These are phyloP conservation scores for Hypomyces rosellus DNA, from an alignment of 2,329 filamentous ascomycete genomes.

Conservation along the genomic window DNA sequence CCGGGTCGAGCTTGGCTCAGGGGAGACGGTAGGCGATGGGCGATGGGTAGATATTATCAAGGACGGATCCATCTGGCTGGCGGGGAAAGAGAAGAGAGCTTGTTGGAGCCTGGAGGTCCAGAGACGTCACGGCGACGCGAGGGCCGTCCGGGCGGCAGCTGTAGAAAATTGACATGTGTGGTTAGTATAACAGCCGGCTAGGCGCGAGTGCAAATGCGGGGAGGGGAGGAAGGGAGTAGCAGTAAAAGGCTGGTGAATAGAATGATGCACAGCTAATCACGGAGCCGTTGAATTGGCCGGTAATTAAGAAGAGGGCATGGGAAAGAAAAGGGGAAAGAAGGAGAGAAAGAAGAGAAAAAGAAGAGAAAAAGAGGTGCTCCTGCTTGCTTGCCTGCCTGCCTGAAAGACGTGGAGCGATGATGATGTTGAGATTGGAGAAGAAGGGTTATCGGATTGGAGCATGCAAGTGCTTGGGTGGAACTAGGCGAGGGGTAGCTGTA, in stretches of 20 bases:
- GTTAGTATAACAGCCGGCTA: constrained; percentile 17
- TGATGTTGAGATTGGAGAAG: constrained; percentile 17
- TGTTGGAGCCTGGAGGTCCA: constrained; percentile 39
- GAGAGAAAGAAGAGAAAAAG: constrained; percentile 2
- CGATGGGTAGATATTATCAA: constrained; percentile 42
- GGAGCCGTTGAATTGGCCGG: neutral
- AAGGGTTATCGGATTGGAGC: constrained; percentile 25
- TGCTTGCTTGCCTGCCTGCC: too few species aligned
- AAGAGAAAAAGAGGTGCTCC: neutral
- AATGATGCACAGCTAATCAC: neutral
- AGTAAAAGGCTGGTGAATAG: neutral
- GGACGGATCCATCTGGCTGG: constrained; percentile 49
- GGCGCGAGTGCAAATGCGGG: constrained; percentile 1
- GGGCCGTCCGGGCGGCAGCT: constrained; percentile 48
- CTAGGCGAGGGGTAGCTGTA: constrained; percentile 19
- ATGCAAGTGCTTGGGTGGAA: constrained; percentile 32
- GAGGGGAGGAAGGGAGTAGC: neutral
- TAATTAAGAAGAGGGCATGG: neutral
- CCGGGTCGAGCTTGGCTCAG: constrained; percentile 56
- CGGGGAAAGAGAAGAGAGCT: constrained; percentile 29
- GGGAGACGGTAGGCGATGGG: constrained; percentile 54
- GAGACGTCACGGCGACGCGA: constrained; percentile 45
- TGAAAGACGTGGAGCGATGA: neutral
- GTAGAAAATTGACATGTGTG: constrained; percentile 53
- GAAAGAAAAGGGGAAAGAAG: neutral